Conservation (phyloP, 202 grass and related monocot species). For the Digitaria exilis region DNA sequence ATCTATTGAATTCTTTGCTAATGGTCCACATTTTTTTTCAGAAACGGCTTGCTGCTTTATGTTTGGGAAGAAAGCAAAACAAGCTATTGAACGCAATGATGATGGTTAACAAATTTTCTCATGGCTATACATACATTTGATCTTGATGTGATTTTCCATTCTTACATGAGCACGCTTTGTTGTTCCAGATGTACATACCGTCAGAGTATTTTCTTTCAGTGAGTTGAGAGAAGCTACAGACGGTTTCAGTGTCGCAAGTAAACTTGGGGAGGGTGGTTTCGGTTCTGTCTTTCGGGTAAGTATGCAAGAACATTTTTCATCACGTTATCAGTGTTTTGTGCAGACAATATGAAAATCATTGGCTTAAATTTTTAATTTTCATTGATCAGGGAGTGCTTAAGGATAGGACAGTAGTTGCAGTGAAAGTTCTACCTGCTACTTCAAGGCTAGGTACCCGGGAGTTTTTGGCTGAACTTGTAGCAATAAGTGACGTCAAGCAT, state of each 20-base stretch:
- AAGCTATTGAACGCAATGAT: conserved; percentile 22
- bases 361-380: conserved; percentile 21
- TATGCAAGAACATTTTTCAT: background rate
- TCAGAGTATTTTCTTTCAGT: conserved; percentile 71
- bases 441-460: conserved; percentile 80
- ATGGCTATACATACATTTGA: background rate
- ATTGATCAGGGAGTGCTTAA: conserved; percentile 67
- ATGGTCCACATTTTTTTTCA: background rate
- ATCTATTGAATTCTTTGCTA: background rate
- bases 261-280: conserved; percentile 98
- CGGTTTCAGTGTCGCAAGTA: conserved; percentile 67
- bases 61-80: conserved; percentile 33
- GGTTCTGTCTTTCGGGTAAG: conserved; percentile 89
- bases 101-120: conserved; percentile 36
- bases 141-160: background rate
- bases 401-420: conserved; percentile 71
- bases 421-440: conserved; percentile 84
- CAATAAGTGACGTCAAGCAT: conserved; percentile 80
- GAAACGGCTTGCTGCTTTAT: conserved; percentile 41
- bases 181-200: conserved; percentile 51
- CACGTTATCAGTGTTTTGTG: no score
- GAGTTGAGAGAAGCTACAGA: conserved; percentile 78
- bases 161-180: conserved; percentile 29
- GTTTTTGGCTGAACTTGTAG: conserved; percentile 77
- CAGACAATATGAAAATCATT: background rate